Conservation (phyloP, 2,329 filamentous ascomycete species). For the Trichoderma breve region DNA sequence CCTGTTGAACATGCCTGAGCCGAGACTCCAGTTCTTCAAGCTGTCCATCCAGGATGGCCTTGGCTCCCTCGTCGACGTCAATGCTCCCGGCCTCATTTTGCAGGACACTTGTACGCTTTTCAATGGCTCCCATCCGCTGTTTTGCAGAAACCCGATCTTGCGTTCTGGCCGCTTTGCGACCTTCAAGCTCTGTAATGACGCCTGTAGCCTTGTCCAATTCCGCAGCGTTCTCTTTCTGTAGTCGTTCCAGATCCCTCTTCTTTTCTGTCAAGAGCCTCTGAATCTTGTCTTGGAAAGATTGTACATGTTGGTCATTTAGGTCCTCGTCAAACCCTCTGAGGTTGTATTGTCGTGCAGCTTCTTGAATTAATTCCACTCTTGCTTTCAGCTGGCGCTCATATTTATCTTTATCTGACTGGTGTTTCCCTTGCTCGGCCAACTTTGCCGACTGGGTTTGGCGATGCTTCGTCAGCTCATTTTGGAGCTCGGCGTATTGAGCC, state of each 20-base stretch:
- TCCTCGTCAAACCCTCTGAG: conserved; percentile 84
- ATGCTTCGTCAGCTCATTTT: conserved; percentile 44
- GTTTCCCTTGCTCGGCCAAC: conserved; percentile 68
- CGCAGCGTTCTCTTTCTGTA: conserved; percentile 69
- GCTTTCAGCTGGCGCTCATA: conserved; percentile 76
- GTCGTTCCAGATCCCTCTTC: conserved; percentile 70
- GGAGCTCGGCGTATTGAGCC: conserved; percentile 64
- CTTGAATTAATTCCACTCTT: conserved; percentile 71
- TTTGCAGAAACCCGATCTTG: conserved; percentile 74
- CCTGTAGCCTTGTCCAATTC: conserved; percentile 72
- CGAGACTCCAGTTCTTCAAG: conserved; percentile 66
- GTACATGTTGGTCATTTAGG: conserved; percentile 69
- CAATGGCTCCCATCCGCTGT: conserved; percentile 70
- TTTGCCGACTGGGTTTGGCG: conserved; percentile 51
- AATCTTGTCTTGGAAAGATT: conserved; percentile 74
- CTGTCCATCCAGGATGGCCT: conserved; percentile 72
- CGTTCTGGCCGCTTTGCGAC: conserved; percentile 66
- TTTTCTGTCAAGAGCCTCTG: conserved; percentile 75
- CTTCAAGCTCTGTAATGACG: conserved; percentile 69
- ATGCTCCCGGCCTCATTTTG: conserved; percentile 71
- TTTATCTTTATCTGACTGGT: conserved; percentile 81
- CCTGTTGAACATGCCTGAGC: conserved; percentile 60
- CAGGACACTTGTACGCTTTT: conserved; percentile 63
- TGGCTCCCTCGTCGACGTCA: conserved; percentile 79
- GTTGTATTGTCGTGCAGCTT: conserved; percentile 71